A percentile compares a stretch with the other conserved stretches of the same genome.
phyloP scores from a whole-genome alignment of 2,329 filamentous ascomycete species.

The Neonectria coccinea region DNA sequence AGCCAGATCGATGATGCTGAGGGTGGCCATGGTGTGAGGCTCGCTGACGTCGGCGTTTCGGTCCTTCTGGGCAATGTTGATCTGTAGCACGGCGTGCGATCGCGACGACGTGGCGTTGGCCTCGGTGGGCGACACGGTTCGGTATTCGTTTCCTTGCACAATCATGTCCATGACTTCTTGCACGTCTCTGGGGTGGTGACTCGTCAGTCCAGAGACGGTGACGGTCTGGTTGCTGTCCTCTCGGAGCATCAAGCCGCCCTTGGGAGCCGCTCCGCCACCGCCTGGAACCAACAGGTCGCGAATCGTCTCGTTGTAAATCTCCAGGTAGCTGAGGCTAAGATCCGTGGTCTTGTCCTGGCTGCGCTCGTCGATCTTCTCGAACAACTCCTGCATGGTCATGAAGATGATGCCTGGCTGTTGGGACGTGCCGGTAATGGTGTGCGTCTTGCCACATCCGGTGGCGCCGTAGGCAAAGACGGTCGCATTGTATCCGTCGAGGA shows the following conservation, averaged over 20 bases:
- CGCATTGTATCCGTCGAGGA: constrained; percentile 97
- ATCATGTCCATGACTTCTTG: constrained; percentile 99
- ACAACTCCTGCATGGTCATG: constrained; percentile 98
- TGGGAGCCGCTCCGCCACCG: constrained; percentile 72
- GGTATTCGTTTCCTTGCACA: constrained; percentile 90
- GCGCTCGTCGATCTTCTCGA: constrained; percentile 92
- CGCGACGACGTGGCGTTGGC: constrained; percentile 97
- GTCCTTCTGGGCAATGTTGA: constrained; percentile 95
- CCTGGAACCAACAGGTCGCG: constrained; percentile 91
- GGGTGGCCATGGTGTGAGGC: constrained; percentile 96
- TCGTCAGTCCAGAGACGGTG: constrained; percentile 89
- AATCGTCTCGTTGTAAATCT: constrained; percentile 99
- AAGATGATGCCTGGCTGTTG: constrained; percentile 98
- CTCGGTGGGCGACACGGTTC: constrained; percentile 96
- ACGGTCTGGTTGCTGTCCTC: constrained; percentile 96
- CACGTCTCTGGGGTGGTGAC: constrained; percentile 90
- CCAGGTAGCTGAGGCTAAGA: constrained; percentile 91
- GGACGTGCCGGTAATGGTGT: constrained; percentile 93
- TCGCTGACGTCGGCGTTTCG: constrained; percentile 92
- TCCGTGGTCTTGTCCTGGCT: constrained; percentile 90
- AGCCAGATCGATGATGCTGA: constrained; percentile 97
- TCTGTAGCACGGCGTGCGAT: constrained; percentile 96
- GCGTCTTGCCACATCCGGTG: constrained; percentile 97
- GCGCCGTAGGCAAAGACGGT: constrained; percentile 99
- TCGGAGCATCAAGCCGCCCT: constrained; percentile 81